Percentiles rank a stretch among this genome's conserved stretches.
phyloP scores from a whole-genome alignment of 257 asterid species.

The Cruciata laevipes region DNA sequence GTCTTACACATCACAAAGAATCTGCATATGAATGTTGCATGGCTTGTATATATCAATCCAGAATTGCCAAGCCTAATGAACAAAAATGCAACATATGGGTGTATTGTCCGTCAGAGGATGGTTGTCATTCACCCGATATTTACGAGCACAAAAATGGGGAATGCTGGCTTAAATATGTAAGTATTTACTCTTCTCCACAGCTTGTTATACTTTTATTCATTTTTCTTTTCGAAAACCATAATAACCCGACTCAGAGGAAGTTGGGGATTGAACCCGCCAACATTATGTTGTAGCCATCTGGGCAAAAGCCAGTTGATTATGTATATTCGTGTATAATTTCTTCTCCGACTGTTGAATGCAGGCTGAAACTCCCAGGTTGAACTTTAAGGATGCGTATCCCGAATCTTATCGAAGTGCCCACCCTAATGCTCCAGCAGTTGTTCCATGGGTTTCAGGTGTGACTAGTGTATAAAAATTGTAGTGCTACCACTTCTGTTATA shows the following conservation, averaged over 20 bases:
- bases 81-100: constrained; percentile 88
- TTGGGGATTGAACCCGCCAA: too few species aligned
- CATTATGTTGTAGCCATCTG: too few species aligned
- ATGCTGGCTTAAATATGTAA: constrained; percentile 94
- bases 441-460: constrained; percentile 89
- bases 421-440: constrained; percentile 67
- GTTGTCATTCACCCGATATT: constrained; percentile 91
- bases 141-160: constrained; percentile 76
- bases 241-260: not conserved
- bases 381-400: constrained; percentile 62
- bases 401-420: constrained; percentile 66
- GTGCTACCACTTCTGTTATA: too few species aligned
- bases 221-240: not conserved
- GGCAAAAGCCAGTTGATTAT: too few species aligned
- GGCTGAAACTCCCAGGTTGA: constrained; percentile 66
- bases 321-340: not conserved
- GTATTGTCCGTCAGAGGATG: constrained; percentile 73
- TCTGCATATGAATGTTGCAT: constrained; percentile 94
- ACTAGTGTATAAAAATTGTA: constrained; percentile 35
- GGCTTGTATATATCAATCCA: constrained; percentile 84
- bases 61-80: constrained; percentile 47
- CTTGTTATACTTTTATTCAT: not conserved
- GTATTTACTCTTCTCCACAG: constrained; percentile 6
- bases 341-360: constrained; percentile 27
- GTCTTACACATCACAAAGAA: constrained; percentile 82